phyloP scores from a whole-genome alignment of 2,329 filamentous ascomycete genomes.

The Cercospora beticola region DNA sequence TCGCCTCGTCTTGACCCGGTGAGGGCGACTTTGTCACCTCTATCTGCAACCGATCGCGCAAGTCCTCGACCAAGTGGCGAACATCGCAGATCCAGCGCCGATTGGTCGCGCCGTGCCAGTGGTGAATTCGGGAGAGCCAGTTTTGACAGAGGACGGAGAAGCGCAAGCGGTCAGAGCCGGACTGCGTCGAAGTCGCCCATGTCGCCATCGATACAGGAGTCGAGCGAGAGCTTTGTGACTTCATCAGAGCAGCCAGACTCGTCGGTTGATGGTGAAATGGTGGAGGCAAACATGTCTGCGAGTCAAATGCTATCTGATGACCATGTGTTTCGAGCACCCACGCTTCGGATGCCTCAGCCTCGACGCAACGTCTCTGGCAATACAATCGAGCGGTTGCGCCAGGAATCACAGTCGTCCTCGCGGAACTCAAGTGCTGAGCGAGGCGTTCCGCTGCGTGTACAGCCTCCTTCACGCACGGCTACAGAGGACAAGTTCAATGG shows the following conservation, averaged over 20 bases:
- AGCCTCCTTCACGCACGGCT: conserved; percentile 33
- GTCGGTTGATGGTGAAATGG: conserved; percentile 21
- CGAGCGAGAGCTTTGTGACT: conserved; percentile 68
- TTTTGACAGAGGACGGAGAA: conserved; percentile 52
- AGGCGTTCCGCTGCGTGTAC: conserved; percentile 29
- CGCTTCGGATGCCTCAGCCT: conserved; percentile 48
- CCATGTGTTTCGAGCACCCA: conserved; percentile 82
- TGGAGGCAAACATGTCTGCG: conserved; percentile 59
- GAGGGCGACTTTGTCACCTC: conserved; percentile 46
- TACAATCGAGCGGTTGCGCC: conserved; percentile 31
- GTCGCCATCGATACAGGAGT: conserved; percentile 58
- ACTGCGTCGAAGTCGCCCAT: conserved; percentile 50
- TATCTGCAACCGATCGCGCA: conserved; percentile 38
- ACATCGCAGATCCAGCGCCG: conserved; percentile 43
- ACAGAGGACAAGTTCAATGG: conserved; percentile 23
- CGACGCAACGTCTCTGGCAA: conserved; percentile 23
- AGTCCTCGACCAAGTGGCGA: conserved; percentile 47
- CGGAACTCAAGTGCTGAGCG: conserved; percentile 33
- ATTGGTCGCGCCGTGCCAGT: conserved; percentile 35
- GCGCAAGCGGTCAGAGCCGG: conserved; percentile 60
- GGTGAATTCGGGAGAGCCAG: conserved; percentile 37
- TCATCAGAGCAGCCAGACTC: conserved; percentile 33
- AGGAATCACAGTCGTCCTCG: conserved; percentile 41
- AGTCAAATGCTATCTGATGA: conserved; percentile 88
- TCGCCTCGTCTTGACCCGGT: conserved; percentile 39